These are phyloP conservation scores for Aegilops speltoides DNA, from an alignment of 176 grass and related monocot genomes.

Conservation along the genomic window DNA sequence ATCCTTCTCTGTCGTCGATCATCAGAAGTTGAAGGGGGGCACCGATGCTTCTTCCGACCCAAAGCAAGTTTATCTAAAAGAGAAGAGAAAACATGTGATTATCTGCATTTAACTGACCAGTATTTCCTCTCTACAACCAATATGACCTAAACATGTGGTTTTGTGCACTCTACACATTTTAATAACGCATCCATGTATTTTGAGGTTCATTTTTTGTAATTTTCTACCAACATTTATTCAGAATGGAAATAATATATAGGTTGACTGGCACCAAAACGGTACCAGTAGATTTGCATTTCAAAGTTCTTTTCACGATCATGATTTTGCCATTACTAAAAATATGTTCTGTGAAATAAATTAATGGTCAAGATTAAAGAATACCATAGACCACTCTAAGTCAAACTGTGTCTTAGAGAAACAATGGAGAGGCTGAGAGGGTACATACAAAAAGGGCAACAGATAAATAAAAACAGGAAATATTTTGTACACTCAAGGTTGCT, in stretches of 20 bases:
- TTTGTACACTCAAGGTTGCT: background rate
- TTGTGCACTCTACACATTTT: background rate
- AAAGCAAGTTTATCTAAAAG: slow-evolving; percentile 36
- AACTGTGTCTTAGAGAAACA: slow-evolving; percentile 6
- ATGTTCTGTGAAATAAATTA: background rate
- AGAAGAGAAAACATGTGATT: slow-evolving; percentile 23
- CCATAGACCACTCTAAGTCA: background rate
- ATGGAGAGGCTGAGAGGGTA: background rate
- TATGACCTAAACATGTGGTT: background rate
- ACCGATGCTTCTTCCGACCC: slow-evolving; percentile 40
- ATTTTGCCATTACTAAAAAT: background rate
- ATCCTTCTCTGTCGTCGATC: slow-evolving; percentile 72
- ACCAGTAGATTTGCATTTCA: background rate
- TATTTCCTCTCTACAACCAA: slow-evolving; percentile 29
- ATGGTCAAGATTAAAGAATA: background rate
- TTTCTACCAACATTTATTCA: background rate
- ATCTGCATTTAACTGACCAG: background rate
- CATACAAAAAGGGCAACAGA: background rate
- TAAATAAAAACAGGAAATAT: slow-evolving; percentile 9
- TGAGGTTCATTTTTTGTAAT: background rate
- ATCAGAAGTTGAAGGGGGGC: slow-evolving; percentile 48
- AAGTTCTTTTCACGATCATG: background rate
- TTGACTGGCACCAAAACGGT: background rate
- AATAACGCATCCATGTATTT: background rate
- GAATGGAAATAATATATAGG: background rate